phyloP scores from a whole-genome alignment of 2,329 filamentous ascomycete species.

The Clonostachys rhizophaga region DNA sequence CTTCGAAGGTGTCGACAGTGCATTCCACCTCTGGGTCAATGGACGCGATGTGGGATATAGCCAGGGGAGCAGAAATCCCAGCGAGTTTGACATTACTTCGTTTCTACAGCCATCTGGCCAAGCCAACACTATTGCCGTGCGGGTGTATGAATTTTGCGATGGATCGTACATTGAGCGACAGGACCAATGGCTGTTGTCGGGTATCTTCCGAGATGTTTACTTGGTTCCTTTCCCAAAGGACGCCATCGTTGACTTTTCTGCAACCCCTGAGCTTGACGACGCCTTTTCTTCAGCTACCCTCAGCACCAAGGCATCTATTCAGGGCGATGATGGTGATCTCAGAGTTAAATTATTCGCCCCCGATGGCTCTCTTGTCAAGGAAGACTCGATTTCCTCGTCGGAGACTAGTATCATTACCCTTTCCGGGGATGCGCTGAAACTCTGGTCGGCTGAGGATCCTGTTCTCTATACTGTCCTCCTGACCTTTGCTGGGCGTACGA shows the following conservation, averaged over 20 bases:
- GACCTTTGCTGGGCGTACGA: conserved; percentile 23
- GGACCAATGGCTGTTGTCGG: conserved; percentile 65
- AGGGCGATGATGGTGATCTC: conserved; percentile 22
- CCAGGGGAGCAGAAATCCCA: conserved; percentile 67
- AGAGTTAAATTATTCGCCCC: conserved; percentile 1
- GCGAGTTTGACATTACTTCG: conserved; percentile 65
- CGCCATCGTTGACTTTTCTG: conserved; percentile 50
- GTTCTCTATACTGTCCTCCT: conserved; percentile 50
- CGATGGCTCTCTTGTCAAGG: conserved; percentile 2
- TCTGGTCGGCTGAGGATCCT: conserved; percentile 66
- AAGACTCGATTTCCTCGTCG: conserved; percentile 6
- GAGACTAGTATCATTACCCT: not conserved
- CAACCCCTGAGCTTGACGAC: conserved; percentile 50
- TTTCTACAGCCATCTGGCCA: conserved; percentile 31
- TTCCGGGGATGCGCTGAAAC: conserved; percentile 1
- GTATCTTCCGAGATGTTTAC: conserved; percentile 67
- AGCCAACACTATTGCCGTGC: conserved; percentile 56
- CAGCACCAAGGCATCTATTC: conserved; percentile 33
- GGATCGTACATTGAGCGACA: conserved; percentile 70
- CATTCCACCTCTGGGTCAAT: conserved; percentile 70
- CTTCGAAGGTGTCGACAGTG: conserved; percentile 71
- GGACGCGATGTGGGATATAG: conserved; percentile 64
- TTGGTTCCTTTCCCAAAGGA: conserved; percentile 55
- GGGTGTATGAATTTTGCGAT: conserved; percentile 69
- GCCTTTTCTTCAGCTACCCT: conserved; percentile 49